These are phyloP conservation scores for Porogramme epimiltina DNA, from an alignment of 1,284 basidiomycete genomes.

Conservation along the genomic window DNA sequence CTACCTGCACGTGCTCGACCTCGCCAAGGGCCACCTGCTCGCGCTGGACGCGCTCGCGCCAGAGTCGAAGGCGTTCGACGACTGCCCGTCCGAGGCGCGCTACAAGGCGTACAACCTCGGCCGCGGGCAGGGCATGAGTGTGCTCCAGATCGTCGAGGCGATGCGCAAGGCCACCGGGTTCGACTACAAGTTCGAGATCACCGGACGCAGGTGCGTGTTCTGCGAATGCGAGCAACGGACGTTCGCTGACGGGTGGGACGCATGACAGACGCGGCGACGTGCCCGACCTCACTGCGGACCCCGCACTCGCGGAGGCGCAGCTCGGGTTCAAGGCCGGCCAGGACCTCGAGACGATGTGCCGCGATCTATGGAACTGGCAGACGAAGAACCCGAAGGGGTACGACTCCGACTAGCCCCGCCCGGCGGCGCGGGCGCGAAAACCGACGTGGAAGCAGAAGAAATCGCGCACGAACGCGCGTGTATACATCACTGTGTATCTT, in stretches of 20 bases:
- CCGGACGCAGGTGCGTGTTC: constrained; percentile 74
- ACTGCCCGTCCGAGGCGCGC: constrained; percentile 51
- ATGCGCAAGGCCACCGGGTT: constrained; percentile 93
- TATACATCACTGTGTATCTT: no score
- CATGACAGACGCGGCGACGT: constrained; percentile 86
- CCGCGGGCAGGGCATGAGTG: constrained; percentile 90
- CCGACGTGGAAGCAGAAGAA: no score
- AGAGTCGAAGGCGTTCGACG: constrained; percentile 59
- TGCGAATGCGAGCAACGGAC: background rate
- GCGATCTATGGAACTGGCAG: constrained; percentile 94
- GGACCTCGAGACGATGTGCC: constrained; percentile 88
- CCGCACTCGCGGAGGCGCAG: constrained; percentile 88
- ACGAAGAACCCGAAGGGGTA: constrained; percentile 82
- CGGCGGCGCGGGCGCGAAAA: no score
- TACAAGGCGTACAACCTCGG: constrained; percentile 98
- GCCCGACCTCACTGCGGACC: constrained; percentile 95
- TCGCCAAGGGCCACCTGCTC: constrained; percentile 91
- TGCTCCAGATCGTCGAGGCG: constrained; percentile 93
- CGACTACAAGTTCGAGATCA: constrained; percentile 88
- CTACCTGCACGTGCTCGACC: constrained; percentile 96
- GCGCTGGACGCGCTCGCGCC: constrained; percentile 86
- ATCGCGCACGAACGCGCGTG: no score
- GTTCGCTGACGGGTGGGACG: no score
- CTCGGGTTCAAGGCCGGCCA: constrained; percentile 90
- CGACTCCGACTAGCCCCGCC: constrained; percentile 24